Conservation (phyloP, 1,284 basidiomycete genomes). For the Pisolithus thermaeus region DNA sequence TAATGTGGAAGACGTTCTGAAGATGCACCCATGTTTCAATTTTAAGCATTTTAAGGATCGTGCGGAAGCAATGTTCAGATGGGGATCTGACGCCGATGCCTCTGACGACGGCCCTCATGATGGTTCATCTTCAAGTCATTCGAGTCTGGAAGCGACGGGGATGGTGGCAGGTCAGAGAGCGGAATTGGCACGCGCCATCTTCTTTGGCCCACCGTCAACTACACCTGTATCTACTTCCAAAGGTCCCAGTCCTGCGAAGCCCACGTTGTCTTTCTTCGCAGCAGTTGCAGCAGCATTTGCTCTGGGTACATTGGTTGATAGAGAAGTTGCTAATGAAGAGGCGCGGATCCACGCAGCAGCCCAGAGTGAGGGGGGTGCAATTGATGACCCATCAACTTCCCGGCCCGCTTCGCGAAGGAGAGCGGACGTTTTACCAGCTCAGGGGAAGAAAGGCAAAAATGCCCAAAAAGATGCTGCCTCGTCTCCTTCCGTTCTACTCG, state of each 20-base stretch:
- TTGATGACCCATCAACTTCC: slow-evolving; percentile 20
- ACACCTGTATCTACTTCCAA: slow-evolving; percentile 11
- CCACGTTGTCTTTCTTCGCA: slow-evolving; percentile 55
- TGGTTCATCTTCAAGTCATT: slow-evolving; percentile 7
- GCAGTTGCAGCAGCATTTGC: slow-evolving; percentile 50
- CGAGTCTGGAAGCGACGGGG: background rate
- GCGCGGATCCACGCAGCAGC: slow-evolving; percentile 17
- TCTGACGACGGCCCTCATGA: slow-evolving; percentile 12
- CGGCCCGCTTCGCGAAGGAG: slow-evolving; percentile 20
- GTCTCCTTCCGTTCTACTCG: slow-evolving; percentile 35
- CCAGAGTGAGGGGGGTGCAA: slow-evolving; percentile 14
- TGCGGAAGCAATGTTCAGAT: slow-evolving; percentile 40
- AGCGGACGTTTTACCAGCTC: slow-evolving; percentile 11
- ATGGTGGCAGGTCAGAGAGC: slow-evolving; percentile 13
- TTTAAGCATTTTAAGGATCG: slow-evolving; percentile 44
- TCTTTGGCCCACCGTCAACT: slow-evolving; percentile 26
- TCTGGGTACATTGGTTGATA: slow-evolving; percentile 42
- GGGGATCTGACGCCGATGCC: slow-evolving; percentile 27
- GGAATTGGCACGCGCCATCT: slow-evolving; percentile 28
- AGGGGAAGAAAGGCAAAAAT: slow-evolving; percentile 22
- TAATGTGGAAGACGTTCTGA: slow-evolving; percentile 39
- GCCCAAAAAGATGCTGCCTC: slow-evolving; percentile 22
- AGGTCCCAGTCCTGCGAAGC: slow-evolving; percentile 21
- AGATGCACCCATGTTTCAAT: slow-evolving; percentile 47
- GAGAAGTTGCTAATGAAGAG: slow-evolving; percentile 27